Evolutionary conservation across 164 flowering plant species (phyloP).

Genomic region (Chimonanthus praecox): DNA sequence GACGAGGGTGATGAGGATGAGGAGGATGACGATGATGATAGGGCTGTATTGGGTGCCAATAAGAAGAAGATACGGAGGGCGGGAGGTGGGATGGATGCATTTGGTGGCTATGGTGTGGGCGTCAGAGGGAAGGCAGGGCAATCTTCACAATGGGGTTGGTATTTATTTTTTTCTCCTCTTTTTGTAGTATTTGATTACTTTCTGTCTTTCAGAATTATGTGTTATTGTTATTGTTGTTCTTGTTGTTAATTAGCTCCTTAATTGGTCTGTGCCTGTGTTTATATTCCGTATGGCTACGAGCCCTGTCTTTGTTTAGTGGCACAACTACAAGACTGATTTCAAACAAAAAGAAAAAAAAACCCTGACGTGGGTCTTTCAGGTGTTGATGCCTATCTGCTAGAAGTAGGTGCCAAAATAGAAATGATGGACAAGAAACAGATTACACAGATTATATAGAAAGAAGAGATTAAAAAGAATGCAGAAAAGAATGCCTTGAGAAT

Average conservation of each 20-base stretch:
- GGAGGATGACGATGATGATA: conserved; percentile 35
- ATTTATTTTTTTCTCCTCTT: neutral
- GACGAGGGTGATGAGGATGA: conserved; percentile 46
- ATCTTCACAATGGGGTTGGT: conserved; percentile 42
- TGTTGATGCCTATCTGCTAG: too few species aligned
- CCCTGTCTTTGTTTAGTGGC: too few species aligned
- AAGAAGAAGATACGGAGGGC: conserved; percentile 42
- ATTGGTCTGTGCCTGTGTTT: neutral
- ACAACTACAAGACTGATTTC: too few species aligned
- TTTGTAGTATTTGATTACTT: neutral
- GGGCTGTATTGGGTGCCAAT: conserved; percentile 18
- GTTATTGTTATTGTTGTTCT: neutral
- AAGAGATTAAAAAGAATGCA: too few species aligned
- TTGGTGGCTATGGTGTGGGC: conserved; percentile 27
- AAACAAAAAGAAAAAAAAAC: too few species aligned
- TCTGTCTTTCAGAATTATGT: neutral
- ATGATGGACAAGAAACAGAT: too few species aligned
- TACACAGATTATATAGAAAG: too few species aligned
- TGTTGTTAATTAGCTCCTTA: neutral
- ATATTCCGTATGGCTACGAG: too few species aligned
- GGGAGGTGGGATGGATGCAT: conserved; percentile 33
- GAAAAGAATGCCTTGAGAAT: too few species aligned
- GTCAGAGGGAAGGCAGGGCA: conserved; percentile 37
- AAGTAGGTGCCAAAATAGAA: too few species aligned
- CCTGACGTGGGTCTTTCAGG: too few species aligned